These are phyloP conservation scores for Pseudocercospora pini-densiflorae DNA, from an alignment of 2,329 filamentous ascomycete species.

Conservation along the genomic window DNA sequence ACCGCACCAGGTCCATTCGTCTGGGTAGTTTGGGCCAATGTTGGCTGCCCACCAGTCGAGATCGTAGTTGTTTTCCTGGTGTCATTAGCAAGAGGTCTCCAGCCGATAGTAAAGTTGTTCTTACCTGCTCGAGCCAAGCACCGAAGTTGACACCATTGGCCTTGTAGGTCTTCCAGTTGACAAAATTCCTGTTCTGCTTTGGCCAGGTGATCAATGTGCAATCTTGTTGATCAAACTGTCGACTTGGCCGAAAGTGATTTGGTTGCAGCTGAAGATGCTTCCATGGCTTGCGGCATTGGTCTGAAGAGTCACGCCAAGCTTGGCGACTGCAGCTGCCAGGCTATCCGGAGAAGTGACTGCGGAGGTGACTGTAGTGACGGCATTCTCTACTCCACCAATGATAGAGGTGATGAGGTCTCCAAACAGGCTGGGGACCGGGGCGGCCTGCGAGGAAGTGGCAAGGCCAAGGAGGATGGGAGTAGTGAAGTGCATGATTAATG, in stretches of 20 bases:
- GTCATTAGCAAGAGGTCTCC: not conserved
- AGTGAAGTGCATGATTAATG: slow-evolving; percentile 10
- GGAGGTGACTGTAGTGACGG: slow-evolving; percentile 15
- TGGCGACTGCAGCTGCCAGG: slow-evolving; percentile 14
- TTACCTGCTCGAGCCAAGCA: slow-evolving; percentile 22
- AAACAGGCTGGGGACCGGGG: slow-evolving; percentile 14
- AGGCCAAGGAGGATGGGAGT: slow-evolving; percentile 9
- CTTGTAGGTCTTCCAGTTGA: slow-evolving; percentile 18
- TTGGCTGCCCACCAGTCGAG: slow-evolving; percentile 19
- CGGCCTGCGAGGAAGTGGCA: slow-evolving; percentile 15
- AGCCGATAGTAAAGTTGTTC: not conserved
- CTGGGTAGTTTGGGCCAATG: slow-evolving; percentile 22
- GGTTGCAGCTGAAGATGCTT: slow-evolving; percentile 15
- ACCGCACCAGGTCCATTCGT: slow-evolving; percentile 44
- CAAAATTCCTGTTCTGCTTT: slow-evolving; percentile 13
- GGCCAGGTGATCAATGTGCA: slow-evolving; percentile 14
- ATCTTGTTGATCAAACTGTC: slow-evolving; percentile 13
- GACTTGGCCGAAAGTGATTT: slow-evolving; percentile 10
- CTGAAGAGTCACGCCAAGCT: slow-evolving; percentile 16
- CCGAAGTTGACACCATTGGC: slow-evolving; percentile 21
- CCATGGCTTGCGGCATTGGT: slow-evolving; percentile 11
- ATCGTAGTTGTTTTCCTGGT: slow-evolving; percentile 13
- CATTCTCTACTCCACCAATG: slow-evolving; percentile 3
- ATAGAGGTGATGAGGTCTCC: slow-evolving; percentile 13
- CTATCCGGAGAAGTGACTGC: slow-evolving; percentile 4